Base-by-base conservation (phyloP, 768 basidiomycete genomes). In the Phaffia australis region DNA sequence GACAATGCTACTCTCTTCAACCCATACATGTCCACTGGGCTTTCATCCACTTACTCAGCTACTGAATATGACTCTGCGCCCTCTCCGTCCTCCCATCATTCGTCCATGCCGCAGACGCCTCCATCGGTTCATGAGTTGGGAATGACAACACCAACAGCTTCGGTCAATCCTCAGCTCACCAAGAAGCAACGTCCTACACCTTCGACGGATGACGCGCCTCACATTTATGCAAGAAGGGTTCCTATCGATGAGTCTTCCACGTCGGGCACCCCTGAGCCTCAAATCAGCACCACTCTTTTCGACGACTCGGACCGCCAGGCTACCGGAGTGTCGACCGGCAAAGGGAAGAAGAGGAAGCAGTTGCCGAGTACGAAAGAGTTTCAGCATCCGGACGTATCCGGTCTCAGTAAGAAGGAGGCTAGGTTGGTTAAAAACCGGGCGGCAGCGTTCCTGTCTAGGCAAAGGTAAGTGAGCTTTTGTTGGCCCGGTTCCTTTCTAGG, bases 371-470 rank as follows among this genome's bases (percentile, higher is more conserved):
- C 59, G 14, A 60, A 64, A 11, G 60, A 62, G 60, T 92, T 91
- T 72, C 75, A 92, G 23, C 88, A 89, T 15, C 89, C 89, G 58
- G 89, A 92, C 74, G 89, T 91, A 67, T 83, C 84, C 67, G 90
- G 90, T 59, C 81, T 92, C 67, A 85, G 81, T 80, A 92, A 92
- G 77, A 87, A 89, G 60, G 89, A 92, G 78, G 89, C 89, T 68
- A 84, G 89, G 61, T 82, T 92, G 11, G 87, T 92, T 65, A 92
- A 92, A 81, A 92, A 92, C 78, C 83, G 89, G 65, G 89, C 89
- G 16, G 89, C 89, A 15, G 89, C 89, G 66, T 92, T 92, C 79
- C 85, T 92, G 74, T 87, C 85, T 77, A 81, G 89, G 75, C 89
- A 92, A 76, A 82, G 89, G 64, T 65, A 46, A 21, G 52, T 56